Conservation (phyloP, 345 rosid genomes). For the Gossypium arboreum region DNA sequence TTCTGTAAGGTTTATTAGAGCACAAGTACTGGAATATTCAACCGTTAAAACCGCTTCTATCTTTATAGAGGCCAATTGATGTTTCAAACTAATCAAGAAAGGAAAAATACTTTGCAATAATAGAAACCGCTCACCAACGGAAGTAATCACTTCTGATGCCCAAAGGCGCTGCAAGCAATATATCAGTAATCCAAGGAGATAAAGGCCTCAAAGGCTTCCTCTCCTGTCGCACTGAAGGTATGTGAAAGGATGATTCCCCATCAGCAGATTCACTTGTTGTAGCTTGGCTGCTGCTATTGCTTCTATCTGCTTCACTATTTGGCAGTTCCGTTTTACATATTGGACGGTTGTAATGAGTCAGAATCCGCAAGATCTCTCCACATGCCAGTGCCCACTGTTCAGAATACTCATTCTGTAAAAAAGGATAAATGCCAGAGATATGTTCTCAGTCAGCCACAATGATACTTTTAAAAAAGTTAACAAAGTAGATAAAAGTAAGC, state of each 20-base stretch:
- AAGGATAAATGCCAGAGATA: not conserved
- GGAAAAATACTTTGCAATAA: not conserved
- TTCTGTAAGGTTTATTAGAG: not conserved
- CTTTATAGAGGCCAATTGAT: not conserved
- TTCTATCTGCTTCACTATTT: constrained; percentile 52
- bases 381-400: constrained; percentile 99
- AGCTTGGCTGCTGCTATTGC: constrained; percentile 38
- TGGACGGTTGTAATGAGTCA: constrained; percentile 99
- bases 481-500: not conserved
- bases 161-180: constrained; percentile 88
- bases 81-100: not conserved
- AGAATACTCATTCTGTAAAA: constrained; percentile 80
- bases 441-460: constrained; percentile 1
- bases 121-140: constrained; percentile 65
- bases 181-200: constrained; percentile 95
- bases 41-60: not conserved
- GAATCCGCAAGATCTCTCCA: constrained; percentile 87
- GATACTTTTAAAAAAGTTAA: not conserved
- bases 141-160: constrained; percentile 96
- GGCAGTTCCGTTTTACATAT: constrained; percentile 66
- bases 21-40: not conserved
- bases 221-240: constrained; percentile 53
- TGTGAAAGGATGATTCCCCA: constrained; percentile 38
- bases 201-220: constrained; percentile 89
- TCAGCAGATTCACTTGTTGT: constrained; percentile 37